These are phyloP conservation scores for Arachis stenosperma DNA, from an alignment of 306 rosid genomes.

Conservation along the genomic window DNA sequence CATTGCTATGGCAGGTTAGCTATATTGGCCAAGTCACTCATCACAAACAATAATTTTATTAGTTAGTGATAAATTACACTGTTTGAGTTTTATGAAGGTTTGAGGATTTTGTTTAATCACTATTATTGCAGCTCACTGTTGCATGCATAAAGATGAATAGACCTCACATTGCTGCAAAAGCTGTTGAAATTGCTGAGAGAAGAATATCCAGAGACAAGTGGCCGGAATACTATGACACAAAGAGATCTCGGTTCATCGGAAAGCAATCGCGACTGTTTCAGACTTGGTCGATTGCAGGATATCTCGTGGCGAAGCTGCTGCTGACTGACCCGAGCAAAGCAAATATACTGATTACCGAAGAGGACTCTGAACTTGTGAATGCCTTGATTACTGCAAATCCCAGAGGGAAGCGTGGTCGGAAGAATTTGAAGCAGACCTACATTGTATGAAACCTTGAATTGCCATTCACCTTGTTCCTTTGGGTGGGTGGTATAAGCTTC, in stretches of 20 bases:
- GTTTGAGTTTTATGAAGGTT: slow-evolving; percentile 2
- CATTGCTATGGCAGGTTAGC: slow-evolving; percentile 91
- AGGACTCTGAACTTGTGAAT: slow-evolving; percentile 79
- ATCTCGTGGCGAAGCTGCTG: slow-evolving; percentile 71
- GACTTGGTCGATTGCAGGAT: slow-evolving; percentile 89
- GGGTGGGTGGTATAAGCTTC: slow-evolving; percentile 18
- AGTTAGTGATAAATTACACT: neutral
- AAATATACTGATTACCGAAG: slow-evolving; percentile 67
- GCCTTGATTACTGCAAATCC: slow-evolving; percentile 72
- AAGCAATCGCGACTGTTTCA: slow-evolving; percentile 74
- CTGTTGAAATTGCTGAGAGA: slow-evolving; percentile 68
- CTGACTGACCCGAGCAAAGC: slow-evolving; percentile 78
- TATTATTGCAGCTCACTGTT: slow-evolving; percentile 69
- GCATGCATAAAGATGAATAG: slow-evolving; percentile 89
- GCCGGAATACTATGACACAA: slow-evolving; percentile 89
- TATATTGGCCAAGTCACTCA: slow-evolving; percentile 13
- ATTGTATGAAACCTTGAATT: slow-evolving; percentile 51
- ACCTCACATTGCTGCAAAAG: slow-evolving; percentile 72
- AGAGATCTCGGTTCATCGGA: slow-evolving; percentile 67
- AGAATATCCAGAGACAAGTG: slow-evolving; percentile 71
- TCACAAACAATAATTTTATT: neutral
- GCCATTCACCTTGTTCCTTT: slow-evolving; percentile 38
- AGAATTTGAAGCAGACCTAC: slow-evolving; percentile 59
- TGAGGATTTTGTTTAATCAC: too few species aligned
- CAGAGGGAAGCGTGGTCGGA: slow-evolving; percentile 68